Base-by-base conservation (phyloP, 805 yeast genomes). In the Monosporozyma aquatica region DNA sequence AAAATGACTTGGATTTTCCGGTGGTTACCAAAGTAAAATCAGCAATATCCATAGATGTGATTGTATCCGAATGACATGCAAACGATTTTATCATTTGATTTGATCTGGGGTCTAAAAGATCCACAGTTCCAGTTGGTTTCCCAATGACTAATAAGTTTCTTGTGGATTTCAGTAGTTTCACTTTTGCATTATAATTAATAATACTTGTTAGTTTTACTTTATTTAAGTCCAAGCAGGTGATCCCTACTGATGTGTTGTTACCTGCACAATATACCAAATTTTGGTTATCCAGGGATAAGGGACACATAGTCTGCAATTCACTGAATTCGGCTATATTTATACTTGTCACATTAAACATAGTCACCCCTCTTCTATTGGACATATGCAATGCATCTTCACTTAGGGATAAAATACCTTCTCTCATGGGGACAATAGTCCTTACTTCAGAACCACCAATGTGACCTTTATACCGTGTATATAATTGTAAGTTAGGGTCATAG, bases 11-110 rank as follows among this genome's bases (percentile, higher is more conserved):
- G 0, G 89, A 76, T 49, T 78, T 80, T 17, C 97, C 97, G 44
- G 95, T 86, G 0, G 95, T 82, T 14, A 86, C 78, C 34, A 85
- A 67, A 25, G 76, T 76, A 44, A 74, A 72, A 17, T 82, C 89
- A 50, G 73, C 71, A 17, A 80, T 71, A 50, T 78, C 84, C 57
- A 84, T 67, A 41, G 78, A 79, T 0, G 86, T 72, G 15, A 84
- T 62, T 1, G 77, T 66, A 2, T 80, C 76, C 23, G 77, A 72
- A 57, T 79, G 86, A 9, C 80, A 77, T 9, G 66, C 61, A 50
- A 82, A 80, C 0, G 75, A 62, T 47, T 74, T 73, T 6, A 80
- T 63, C 2, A 76, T 56, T 28, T 68, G 65, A 33, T 64, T 59
- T 0, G 76, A 56, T 20, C 59, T 63, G 2, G 82, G 76, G 50